These are phyloP conservation scores for Xylaria sp. DNA, from an alignment of 2,329 filamentous ascomycete species.

Conservation along the genomic window DNA sequence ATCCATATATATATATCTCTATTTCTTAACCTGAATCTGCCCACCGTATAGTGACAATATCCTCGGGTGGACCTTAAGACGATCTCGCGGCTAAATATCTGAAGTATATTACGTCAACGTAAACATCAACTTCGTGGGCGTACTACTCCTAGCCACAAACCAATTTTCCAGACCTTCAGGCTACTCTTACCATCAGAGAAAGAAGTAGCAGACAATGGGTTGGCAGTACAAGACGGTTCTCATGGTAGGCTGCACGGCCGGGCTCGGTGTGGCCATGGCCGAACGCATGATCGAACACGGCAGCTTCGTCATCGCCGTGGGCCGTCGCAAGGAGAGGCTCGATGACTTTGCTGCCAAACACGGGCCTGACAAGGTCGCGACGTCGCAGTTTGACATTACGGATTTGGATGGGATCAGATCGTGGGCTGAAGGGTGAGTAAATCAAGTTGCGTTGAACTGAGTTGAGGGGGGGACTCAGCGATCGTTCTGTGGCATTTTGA, in stretches of 20 bases:
- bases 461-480: no score
- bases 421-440: conserved; percentile 55
- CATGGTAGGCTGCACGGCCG: conserved; percentile 47
- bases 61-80: neutral
- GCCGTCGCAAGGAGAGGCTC: conserved; percentile 64
- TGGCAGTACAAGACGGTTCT: conserved; percentile 49
- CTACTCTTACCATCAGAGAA: neutral
- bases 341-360: conserved; percentile 61
- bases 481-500: neutral
- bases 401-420: conserved; percentile 53
- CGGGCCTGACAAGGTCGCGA: conserved; percentile 56
- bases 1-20: neutral
- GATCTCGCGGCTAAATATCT: conserved; percentile 28
- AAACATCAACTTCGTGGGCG: neutral
- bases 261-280: conserved; percentile 47
- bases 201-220: conserved; percentile 35
- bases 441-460: conserved; percentile 13
- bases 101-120: neutral
- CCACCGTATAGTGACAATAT: neutral
- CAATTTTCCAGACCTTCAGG: neutral
- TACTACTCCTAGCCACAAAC: neutral
- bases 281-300: conserved; percentile 56
- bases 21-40: neutral
- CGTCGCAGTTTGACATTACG: conserved; percentile 58
- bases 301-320: conserved; percentile 65